Percentiles rank a stretch among this genome's conserved stretches.
Evolutionary conservation across 2,329 filamentous ascomycete species (phyloP).

Genomic region (Acrodontium crateriforme): DNA sequence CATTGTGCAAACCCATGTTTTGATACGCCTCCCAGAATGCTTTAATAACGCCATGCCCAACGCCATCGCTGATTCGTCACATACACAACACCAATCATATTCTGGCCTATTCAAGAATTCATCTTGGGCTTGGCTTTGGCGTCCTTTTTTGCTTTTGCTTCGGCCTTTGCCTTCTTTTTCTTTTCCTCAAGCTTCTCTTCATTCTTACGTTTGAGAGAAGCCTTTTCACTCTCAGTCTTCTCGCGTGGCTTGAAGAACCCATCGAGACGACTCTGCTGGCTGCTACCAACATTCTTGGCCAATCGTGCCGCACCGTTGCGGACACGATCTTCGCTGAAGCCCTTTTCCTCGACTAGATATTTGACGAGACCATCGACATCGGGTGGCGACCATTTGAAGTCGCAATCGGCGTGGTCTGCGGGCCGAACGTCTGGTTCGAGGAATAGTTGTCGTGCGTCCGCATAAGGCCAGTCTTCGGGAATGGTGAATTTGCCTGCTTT

Average conservation of each 20-base stretch:
- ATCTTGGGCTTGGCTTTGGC: conserved; percentile 64
- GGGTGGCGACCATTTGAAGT: conserved; percentile 96
- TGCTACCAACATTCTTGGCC: conserved; percentile 79
- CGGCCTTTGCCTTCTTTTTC: conserved; percentile 90
- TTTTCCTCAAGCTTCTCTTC: conserved; percentile 84
- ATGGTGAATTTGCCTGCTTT: conserved; percentile 68
- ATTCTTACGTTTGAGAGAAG: conserved; percentile 76
- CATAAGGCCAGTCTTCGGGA: conserved; percentile 93
- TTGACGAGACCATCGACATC: conserved; percentile 81
- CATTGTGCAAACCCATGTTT: no score
- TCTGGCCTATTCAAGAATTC: conserved; percentile 14
- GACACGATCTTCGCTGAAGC: conserved; percentile 91
- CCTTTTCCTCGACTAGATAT: conserved; percentile 86
- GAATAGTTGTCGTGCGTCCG: conserved; percentile 84
- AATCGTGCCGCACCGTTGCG: conserved; percentile 63
- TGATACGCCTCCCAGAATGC: no score
- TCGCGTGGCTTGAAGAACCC: conserved; percentile 93
- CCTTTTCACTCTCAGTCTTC: conserved; percentile 77
- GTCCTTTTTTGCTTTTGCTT: conserved; percentile 90
- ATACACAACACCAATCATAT: conserved; percentile 1
- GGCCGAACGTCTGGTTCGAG: conserved; percentile 75
- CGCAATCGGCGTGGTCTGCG: conserved; percentile 73
- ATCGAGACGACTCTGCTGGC: conserved; percentile 81
- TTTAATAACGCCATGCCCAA: no score
- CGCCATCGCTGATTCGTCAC: conserved; percentile 9